These are phyloP conservation scores for Coemansia sp. DNA, from an alignment of 192 early-diverging fungal species.

Conservation along the genomic window DNA sequence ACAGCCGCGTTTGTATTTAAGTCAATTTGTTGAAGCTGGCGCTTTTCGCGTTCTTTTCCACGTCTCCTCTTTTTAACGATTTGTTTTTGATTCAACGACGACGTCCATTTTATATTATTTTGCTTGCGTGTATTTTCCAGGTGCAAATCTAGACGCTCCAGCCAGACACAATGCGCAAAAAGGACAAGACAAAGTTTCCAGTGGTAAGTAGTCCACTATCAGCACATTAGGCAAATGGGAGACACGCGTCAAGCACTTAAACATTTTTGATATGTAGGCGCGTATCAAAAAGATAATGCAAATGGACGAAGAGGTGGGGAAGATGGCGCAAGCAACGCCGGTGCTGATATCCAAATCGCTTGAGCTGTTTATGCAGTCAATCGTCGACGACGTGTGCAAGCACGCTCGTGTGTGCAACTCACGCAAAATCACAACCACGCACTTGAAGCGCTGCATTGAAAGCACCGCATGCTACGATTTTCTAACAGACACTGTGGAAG, in stretches of 20 bases:
- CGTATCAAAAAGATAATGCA: constrained; percentile 99
- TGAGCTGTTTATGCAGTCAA: constrained; percentile 91
- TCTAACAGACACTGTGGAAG: constrained; percentile 80
- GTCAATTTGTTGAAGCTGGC: neutral
- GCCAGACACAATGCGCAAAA: constrained; percentile 66
- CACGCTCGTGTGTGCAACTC: constrained; percentile 74
- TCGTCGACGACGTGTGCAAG: constrained; percentile 83
- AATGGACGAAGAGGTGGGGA: constrained; percentile 97
- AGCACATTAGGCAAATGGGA: neutral
- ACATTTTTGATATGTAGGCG: constrained; percentile 60
- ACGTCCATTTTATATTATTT: neutral
- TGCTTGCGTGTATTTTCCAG: neutral
- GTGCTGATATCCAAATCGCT: constrained; percentile 86
- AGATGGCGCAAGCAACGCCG: constrained; percentile 95
- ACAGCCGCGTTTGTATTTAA: neutral
- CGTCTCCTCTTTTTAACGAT: neutral
- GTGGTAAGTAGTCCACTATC: constrained; percentile 63
- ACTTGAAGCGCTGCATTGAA: constrained; percentile 77
- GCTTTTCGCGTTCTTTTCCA: constrained; percentile 4
- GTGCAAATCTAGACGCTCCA: neutral
- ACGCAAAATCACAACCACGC: constrained; percentile 81
- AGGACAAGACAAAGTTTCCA: constrained; percentile 90
- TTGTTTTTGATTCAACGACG: neutral
- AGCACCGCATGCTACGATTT: constrained; percentile 92
- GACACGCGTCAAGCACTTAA: neutral